Evolutionary conservation across 164 flowering plant genomes (phyloP), one percentile per base, ranked within the genome.

Genomic region (Echeveria elegans): DNA sequence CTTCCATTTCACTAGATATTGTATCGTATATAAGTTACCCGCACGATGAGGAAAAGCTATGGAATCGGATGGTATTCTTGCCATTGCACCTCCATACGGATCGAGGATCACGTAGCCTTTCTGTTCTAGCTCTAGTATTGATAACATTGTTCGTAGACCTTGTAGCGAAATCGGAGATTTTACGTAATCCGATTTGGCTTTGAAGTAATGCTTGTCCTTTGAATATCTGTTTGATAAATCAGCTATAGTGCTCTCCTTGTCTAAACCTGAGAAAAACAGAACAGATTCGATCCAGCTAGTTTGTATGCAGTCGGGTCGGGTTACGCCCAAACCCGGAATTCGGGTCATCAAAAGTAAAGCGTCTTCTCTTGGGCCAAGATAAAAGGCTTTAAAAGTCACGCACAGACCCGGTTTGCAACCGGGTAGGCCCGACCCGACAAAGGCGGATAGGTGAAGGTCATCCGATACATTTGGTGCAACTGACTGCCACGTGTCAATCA

Each of bases 251-350:
- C 74, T 69, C 24, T 73, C 74, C 6, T 63, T 64, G 2, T 18
- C 26, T 37, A 82, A 64, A 16, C 78, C 84, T 0, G 83, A 75
- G 75, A 82, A 82, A 69, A 62, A 80, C 2, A 80, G 45, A n/a
- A 82, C 63, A 0, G 88, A 84, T 30, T 84, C 84, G 9, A 84
- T 84, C 88, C 88, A 84, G 66, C 73, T 79, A 79, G 76, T 76
- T 66, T 84, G 84, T 4, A 1, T 56, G 70, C 83, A 80, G 12
- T 84, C 86, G 37, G 70, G 66, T 71, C 71, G 78, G 0, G 16
- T 2, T 1, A 82, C 28, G 7, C 69, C 73, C 71, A 84, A n/a
- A 28, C 82, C 0, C 82, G 86, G 47, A 82, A 82, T 0, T n/a
- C 32, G 53, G 24, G 67, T 67, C 9, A 78, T 31, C 18, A 79